Conservation (phyloP, 805 yeast species). For the Zygosaccharomyces bailii region DNA sequence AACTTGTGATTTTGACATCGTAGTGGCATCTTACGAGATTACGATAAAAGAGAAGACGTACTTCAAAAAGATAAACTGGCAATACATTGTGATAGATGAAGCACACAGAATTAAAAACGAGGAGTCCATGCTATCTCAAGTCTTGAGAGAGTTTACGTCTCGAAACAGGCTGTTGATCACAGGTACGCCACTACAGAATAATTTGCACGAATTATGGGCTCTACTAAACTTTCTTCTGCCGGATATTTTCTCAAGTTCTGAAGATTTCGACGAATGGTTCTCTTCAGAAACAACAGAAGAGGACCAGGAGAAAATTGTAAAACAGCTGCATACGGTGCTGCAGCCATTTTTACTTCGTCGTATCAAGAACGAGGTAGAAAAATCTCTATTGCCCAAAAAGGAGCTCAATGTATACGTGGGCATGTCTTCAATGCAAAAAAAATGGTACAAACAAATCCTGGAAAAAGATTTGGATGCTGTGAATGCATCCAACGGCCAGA, state of each 20-base stretch:
- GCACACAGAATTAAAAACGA: constrained; percentile 83
- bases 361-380: constrained; percentile 78
- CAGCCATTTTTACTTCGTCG: constrained; percentile 74
- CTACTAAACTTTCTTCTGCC: constrained; percentile 71
- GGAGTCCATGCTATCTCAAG: constrained; percentile 67
- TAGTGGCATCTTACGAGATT: constrained; percentile 70
- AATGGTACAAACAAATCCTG: constrained; percentile 70
- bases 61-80: constrained; percentile 67
- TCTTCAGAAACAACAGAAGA: constrained; percentile 40
- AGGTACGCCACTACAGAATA: constrained; percentile 80
- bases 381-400: constrained; percentile 67
- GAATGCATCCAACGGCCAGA: constrained; percentile 72
- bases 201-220: constrained; percentile 79
- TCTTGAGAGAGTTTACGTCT: constrained; percentile 67
- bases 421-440: constrained; percentile 75
- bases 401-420: constrained; percentile 71
- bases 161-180: constrained; percentile 69
- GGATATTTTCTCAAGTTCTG: constrained; percentile 71
- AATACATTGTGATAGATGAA: constrained; percentile 71
- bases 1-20: constrained; percentile 66
- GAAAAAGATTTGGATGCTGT: constrained; percentile 84
- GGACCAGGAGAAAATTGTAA: constrained; percentile 51
- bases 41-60: constrained; percentile 70
- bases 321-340: constrained; percentile 70
- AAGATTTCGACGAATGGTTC: constrained; percentile 76